phyloP scores from a whole-genome alignment of 495 filamentous ascomycete species.

The Copromyces sp. region DNA sequence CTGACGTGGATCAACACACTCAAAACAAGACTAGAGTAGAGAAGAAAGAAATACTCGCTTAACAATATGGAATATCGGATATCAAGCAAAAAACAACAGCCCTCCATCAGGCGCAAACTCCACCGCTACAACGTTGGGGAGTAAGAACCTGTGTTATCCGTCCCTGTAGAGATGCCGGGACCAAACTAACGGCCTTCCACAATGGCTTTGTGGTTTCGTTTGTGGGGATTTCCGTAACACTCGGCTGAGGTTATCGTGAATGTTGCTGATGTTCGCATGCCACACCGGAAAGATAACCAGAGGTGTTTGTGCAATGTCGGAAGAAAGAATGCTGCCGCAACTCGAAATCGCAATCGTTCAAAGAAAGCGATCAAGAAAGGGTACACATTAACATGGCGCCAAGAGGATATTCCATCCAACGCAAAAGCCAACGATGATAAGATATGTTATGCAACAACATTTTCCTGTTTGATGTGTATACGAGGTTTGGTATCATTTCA shows the following conservation, averaged over 20 bases:
- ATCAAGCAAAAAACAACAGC: background rate
- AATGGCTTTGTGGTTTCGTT: background rate
- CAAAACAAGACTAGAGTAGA: background rate
- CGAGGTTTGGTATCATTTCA: background rate
- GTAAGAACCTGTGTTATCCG: too few species aligned
- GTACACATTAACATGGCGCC: background rate
- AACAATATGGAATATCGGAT: background rate
- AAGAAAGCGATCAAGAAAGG: background rate
- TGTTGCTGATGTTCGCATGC: background rate
- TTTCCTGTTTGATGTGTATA: background rate
- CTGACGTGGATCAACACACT: background rate
- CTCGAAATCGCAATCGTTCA: background rate
- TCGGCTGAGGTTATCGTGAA: background rate
- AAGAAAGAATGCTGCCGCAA: background rate
- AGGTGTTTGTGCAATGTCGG: background rate
- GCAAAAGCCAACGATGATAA: background rate
- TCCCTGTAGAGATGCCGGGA: background rate
- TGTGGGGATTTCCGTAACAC: background rate
- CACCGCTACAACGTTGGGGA: too few species aligned
- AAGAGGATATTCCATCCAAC: background rate
- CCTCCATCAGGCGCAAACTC: background rate
- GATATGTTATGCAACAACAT: background rate
- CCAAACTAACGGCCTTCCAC: background rate
- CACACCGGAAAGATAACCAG: background rate
- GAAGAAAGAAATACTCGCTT: background rate